phyloP scores from a whole-genome alignment of 2,329 filamentous ascomycete genomes.

The Chaetomiaceae sp. region DNA sequence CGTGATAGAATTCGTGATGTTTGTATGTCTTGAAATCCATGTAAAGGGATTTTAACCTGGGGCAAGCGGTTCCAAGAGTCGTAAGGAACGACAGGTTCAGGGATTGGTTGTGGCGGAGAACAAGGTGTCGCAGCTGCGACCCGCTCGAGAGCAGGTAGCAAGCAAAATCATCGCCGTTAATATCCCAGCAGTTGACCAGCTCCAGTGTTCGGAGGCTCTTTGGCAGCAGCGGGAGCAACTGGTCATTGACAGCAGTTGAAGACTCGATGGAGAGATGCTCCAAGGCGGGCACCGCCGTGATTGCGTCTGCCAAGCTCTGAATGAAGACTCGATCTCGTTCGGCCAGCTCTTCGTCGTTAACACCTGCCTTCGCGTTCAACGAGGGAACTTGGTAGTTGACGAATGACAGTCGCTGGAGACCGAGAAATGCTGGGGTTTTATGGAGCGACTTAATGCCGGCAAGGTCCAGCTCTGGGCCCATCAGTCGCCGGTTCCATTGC shows the following conservation, averaged over 20 bases:
- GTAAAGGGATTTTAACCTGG: slow-evolving; percentile 60
- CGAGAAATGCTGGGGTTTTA: slow-evolving; percentile 47
- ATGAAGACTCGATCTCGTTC: slow-evolving; percentile 29
- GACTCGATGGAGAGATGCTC: slow-evolving; percentile 66
- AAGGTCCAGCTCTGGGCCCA: slow-evolving; percentile 41
- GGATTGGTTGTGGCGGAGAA: slow-evolving; percentile 71
- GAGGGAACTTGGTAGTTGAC: slow-evolving; percentile 58
- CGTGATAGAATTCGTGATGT: slow-evolving; percentile 58
- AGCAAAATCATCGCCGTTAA: slow-evolving; percentile 60
- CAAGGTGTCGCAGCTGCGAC: slow-evolving; percentile 57
- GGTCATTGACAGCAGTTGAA: slow-evolving; percentile 63
- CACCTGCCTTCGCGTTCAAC: slow-evolving; percentile 35
- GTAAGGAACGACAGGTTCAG: slow-evolving; percentile 70
- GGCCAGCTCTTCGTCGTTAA: slow-evolving; percentile 39
- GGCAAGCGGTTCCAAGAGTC: slow-evolving; percentile 59
- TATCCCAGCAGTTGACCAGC: slow-evolving; percentile 71
- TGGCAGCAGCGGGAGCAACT: slow-evolving; percentile 64
- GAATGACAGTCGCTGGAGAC: slow-evolving; percentile 51
- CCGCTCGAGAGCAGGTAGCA: slow-evolving; percentile 64
- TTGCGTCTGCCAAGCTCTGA: slow-evolving; percentile 39
- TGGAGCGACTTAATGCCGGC: slow-evolving; percentile 50
- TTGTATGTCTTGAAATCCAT: slow-evolving; percentile 78
- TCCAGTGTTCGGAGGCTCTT: slow-evolving; percentile 59
- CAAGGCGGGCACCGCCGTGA: slow-evolving; percentile 53
- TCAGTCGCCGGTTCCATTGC: slow-evolving; percentile 55